Base-by-base conservation (phyloP, 495 filamentous ascomycete species). In the Daldinia caldariorum region DNA sequence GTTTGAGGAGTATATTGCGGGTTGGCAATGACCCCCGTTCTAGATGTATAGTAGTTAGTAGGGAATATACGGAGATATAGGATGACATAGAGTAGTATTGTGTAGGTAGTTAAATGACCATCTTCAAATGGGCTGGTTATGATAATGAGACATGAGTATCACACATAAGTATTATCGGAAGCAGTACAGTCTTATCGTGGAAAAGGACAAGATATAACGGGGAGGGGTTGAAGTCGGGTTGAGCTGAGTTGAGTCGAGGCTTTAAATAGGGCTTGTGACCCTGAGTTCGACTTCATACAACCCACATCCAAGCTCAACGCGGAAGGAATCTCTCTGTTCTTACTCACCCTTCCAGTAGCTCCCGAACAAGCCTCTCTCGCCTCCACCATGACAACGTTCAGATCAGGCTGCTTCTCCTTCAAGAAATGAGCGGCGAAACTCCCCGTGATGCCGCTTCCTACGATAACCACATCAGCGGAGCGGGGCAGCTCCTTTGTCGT, bases 21-120 rank as follows among this genome's bases (percentile, higher is more conserved):
- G 89, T 58, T 91, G 88, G 76, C 89, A 92, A 72, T 94, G 90
- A 6, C 91, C 91, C 51, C 91, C 91, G 74, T 94, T 94, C 81
- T 87, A 70, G 10, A 18, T 51, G 12, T 32, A 22, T 45, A 29
- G 16, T 9, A 14, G 59, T 71, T 60, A 67, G 63, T 49, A 51
- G 35, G 7, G 9, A 41, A n/a, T 0, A 13, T 13, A 35, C 32
- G 16, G 56, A 51, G 18, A 29, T 32, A 53, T 10, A 16, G 9
- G 41, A 47, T 49, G 67, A 35, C 37, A 55, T 38, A 31, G 14
- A 56, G 6, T 47, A 29, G 41, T 51, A 43, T 58, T 26, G n/a
- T 14, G 32, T 12, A 14, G 35, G 32, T 12, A 14, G 35, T 32
- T 12, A 12, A 14, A 7, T 13, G 9, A 53, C 8, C 0, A 10